These are phyloP conservation scores for Colletotrichum sp. DNA, from an alignment of 2,329 filamentous ascomycete genomes.

Conservation along the genomic window DNA sequence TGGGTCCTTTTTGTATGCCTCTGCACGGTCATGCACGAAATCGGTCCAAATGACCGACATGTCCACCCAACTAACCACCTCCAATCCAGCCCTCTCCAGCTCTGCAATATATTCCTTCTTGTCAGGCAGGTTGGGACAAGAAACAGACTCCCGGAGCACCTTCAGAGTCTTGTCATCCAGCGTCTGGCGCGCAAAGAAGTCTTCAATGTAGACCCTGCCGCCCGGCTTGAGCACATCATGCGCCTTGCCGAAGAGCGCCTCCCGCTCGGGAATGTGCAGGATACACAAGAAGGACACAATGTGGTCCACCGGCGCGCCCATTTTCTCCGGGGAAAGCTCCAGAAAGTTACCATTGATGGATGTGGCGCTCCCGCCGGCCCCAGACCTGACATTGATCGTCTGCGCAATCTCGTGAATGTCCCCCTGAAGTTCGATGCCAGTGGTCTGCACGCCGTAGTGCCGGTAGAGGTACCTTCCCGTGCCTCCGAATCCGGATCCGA, in stretches of 20 bases:
- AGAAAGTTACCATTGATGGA: slow-evolving; percentile 24
- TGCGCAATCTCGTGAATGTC: slow-evolving; percentile 25
- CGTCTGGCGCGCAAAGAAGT: slow-evolving; percentile 21
- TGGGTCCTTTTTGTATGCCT: slow-evolving; percentile 5
- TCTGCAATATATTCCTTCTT: slow-evolving; percentile 12
- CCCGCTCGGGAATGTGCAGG: slow-evolving; percentile 21
- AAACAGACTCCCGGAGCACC: slow-evolving; percentile 18
- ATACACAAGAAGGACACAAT: slow-evolving; percentile 27
- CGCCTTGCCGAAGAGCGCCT: slow-evolving; percentile 19
- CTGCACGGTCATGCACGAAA: slow-evolving; percentile 22
- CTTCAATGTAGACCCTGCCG: slow-evolving; percentile 25
- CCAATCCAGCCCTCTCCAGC: slow-evolving; percentile 22
- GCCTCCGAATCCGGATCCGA: slow-evolving; percentile 26
- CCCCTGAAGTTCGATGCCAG: slow-evolving; percentile 24
- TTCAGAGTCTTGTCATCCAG: not conserved
- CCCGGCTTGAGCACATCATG: slow-evolving; percentile 5
- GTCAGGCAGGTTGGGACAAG: slow-evolving; percentile 22
- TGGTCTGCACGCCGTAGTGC: slow-evolving; percentile 16
- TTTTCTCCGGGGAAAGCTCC: not conserved
- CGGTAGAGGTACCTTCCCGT: slow-evolving; percentile 25
- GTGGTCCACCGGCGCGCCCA: slow-evolving; percentile 19
- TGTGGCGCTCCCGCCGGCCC: not conserved
- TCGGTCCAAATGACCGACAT: slow-evolving; percentile 21
- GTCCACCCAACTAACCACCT: slow-evolving; percentile 18
- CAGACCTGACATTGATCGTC: slow-evolving; percentile 18